Evolutionary conservation across 441 rosid species (phyloP).

Genomic region (Pelargonium cotyledonis): DNA sequence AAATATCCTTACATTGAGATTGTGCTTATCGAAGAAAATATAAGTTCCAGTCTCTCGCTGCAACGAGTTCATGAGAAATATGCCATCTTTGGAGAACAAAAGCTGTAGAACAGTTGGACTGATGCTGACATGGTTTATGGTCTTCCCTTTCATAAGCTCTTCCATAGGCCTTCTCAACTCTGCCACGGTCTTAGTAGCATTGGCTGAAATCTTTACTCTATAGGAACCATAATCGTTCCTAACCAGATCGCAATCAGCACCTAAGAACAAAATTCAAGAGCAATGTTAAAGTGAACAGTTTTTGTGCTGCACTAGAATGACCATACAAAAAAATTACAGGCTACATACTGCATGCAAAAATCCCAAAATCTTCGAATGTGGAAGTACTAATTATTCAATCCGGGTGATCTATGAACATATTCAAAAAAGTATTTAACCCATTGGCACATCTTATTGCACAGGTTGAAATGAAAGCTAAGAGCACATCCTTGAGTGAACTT

Average conservation of each 20-base stretch:
- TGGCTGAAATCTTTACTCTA: conserved; percentile 52
- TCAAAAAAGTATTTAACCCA: no score
- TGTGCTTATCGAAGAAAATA: conserved; percentile 46
- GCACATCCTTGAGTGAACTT: no score
- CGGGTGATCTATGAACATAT: no score
- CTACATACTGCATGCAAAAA: no score
- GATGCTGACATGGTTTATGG: conserved; percentile 22
- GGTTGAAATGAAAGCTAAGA: no score
- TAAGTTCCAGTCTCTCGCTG: conserved; percentile 49
- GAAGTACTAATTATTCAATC: no score
- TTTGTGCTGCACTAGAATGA: neutral
- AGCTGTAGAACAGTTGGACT: conserved; percentile 40
- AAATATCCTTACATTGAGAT: conserved; percentile 40
- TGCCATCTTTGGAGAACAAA: conserved; percentile 49
- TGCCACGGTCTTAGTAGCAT: conserved; percentile 59
- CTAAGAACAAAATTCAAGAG: conserved; percentile 33
- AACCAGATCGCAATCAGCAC: conserved; percentile 37
- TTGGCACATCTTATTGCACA: no score
- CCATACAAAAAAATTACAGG: no score
- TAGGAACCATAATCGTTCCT: conserved; percentile 39
- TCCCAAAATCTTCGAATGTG: no score
- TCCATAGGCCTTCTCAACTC: conserved; percentile 61
- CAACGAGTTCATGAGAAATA: conserved; percentile 39
- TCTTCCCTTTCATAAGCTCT: conserved; percentile 57
- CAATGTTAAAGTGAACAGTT: neutral